Percentiles rank a stretch among this genome's conserved stretches.
Evolutionary conservation across 192 early-diverging fungal genomes (phyloP).

Genomic region (Jimgerdemannia flammicorona): DNA sequence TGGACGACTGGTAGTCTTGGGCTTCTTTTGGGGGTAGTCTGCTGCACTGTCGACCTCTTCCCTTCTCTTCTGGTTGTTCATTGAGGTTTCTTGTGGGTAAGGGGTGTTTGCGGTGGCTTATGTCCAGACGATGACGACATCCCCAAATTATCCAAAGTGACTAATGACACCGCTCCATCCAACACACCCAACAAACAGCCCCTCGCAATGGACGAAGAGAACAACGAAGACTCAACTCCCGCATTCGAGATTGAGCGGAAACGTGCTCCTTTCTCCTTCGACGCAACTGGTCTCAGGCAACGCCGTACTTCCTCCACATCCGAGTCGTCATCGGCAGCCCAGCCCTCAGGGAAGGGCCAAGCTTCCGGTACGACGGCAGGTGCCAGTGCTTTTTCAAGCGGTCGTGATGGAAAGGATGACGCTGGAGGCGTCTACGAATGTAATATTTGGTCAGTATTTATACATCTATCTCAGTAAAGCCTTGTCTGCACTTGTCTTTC

Average conservation of each 20-base stretch:
- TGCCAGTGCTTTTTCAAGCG: background rate
- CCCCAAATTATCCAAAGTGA: background rate
- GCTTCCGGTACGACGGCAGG: background rate
- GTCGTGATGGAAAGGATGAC: background rate
- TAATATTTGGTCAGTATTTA: slow-evolving; percentile 31
- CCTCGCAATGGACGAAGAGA: background rate
- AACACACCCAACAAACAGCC: background rate
- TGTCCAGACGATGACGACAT: background rate
- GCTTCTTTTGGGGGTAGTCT: too few species aligned
- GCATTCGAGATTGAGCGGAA: background rate
- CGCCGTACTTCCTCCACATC: background rate
- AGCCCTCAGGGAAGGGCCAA: background rate
- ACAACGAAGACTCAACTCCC: background rate
- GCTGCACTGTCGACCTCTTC: too few species aligned
- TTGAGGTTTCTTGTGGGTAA: too few species aligned
- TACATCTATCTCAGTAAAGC: background rate
- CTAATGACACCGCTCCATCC: too few species aligned
- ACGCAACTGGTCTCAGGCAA: slow-evolving; percentile 6
- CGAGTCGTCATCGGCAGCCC: background rate
- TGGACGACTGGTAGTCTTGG: too few species aligned
- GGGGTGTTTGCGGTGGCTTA: too few species aligned
- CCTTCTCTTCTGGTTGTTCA: too few species aligned
- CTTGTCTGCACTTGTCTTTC: background rate
- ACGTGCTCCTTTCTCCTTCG: slow-evolving; percentile 1
- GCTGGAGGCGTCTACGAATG: slow-evolving; percentile 35